A percentile compares a stretch with the other conserved stretches of the same genome.
Conservation (phyloP, 179 eudicot genomes). For the Monotropa hypopitys region DNA sequence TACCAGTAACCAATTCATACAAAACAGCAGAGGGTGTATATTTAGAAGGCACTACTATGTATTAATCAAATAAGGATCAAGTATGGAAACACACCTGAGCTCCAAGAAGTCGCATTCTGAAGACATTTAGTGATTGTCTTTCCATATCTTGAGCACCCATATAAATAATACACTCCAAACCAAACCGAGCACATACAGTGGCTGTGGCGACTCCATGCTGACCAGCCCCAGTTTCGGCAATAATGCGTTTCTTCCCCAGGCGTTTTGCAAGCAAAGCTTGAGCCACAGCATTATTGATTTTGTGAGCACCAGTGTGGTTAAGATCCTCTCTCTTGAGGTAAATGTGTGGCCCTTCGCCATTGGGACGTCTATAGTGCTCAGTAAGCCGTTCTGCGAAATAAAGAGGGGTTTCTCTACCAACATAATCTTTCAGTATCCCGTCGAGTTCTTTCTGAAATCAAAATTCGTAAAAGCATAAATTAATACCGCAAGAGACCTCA, state of each 20-base stretch:
- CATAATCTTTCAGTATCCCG: constrained; percentile 72
- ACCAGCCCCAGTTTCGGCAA: constrained; percentile 89
- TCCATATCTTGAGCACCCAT: constrained; percentile 73
- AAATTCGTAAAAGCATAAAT: not conserved
- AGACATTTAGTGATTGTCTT: constrained; percentile 57
- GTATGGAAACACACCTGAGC: constrained; percentile 42
- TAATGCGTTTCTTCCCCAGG: constrained; percentile 50
- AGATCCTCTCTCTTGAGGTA: constrained; percentile 92
- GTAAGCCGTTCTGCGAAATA: constrained; percentile 90
- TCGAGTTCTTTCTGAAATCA: constrained; percentile 55
- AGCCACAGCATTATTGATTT: constrained; percentile 84
- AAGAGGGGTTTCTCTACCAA: constrained; percentile 87
- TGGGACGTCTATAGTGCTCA: constrained; percentile 57
- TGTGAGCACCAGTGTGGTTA: constrained; percentile 83
- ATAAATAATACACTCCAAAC: constrained; percentile 41
- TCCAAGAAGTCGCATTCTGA: constrained; percentile 62
- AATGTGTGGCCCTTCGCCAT: constrained; percentile 55
- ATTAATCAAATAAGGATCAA: not conserved
- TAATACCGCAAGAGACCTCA: not conserved
- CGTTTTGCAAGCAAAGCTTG: constrained; percentile 88
- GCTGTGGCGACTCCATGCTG: constrained; percentile 90
- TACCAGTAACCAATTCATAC: not conserved
- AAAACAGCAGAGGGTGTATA: not conserved
- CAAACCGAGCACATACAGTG: constrained; percentile 72
- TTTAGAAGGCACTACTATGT: too few species aligned